phyloP scores from a whole-genome alignment of 768 basidiomycete species.

The Boletus reticulatus region DNA sequence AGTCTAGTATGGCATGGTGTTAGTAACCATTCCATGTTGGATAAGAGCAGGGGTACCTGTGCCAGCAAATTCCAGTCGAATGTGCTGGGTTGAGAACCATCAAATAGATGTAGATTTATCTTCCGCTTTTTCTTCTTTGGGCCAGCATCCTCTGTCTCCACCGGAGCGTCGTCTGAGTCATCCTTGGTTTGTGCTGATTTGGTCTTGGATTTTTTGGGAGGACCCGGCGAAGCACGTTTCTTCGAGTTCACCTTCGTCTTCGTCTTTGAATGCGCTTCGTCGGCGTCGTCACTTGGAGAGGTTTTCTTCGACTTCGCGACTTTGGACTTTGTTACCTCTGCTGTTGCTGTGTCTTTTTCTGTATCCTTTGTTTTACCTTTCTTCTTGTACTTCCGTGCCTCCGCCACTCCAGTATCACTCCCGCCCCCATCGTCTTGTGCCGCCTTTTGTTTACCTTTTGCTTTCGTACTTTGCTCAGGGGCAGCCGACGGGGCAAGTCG shows the following conservation, averaged over 20 bases:
- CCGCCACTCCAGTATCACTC: conserved; percentile 18
- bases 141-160: conserved; percentile 26
- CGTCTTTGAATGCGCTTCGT: conserved; percentile 11
- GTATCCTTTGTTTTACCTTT: conserved; percentile 16
- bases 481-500: conserved; percentile 14
- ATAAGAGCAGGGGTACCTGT: conserved; percentile 30
- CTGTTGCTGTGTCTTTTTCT: conserved; percentile 20
- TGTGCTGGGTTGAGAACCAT: conserved; percentile 37
- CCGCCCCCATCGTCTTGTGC: conserved; percentile 13
- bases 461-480: conserved; percentile 25
- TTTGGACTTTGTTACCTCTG: conserved; percentile 31
- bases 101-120: conserved; percentile 53
- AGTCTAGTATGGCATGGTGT: conserved; percentile 20
- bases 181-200: conserved; percentile 15
- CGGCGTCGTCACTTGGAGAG: conserved; percentile 16
- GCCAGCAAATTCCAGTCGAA: conserved; percentile 46
- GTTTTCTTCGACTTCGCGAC: conserved; percentile 23
- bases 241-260: conserved; percentile 16
- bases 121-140: conserved; percentile 71
- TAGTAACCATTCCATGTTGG: not conserved
- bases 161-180: conserved; percentile 13
- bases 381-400: conserved; percentile 31
- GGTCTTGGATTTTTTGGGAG: conserved; percentile 19
- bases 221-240: conserved; percentile 21
- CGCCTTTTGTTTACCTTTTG: conserved; percentile 41